Conservation (phyloP, 306 rosid species). For the Citrullus mucosospermus region DNA sequence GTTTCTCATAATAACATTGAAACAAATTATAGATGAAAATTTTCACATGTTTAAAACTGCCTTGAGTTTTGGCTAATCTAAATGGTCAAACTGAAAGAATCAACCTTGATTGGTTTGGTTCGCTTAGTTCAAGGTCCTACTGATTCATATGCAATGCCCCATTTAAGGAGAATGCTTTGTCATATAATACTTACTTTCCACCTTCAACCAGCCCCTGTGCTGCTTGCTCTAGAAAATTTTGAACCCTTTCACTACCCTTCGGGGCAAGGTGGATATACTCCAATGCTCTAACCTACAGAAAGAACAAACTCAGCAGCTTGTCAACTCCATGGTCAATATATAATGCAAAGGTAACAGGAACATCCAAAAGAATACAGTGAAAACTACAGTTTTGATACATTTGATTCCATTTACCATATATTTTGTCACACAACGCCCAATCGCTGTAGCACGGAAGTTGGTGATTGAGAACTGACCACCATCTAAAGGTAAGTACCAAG, state of each 20-base stretch:
- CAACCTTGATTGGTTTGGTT: background rate
- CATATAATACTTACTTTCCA: constrained; percentile 65
- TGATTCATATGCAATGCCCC: background rate
- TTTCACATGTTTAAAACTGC: background rate
- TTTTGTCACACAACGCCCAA: constrained; percentile 65
- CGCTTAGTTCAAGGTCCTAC: background rate
- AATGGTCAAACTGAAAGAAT: background rate
- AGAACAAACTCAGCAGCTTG: background rate
- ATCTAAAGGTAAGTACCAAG: constrained; percentile 95
- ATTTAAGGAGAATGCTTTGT: background rate
- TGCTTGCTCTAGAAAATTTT: constrained; percentile 77
- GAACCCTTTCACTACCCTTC: constrained; percentile 83
- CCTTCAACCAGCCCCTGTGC: constrained; percentile 89
- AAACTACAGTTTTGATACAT: background rate
- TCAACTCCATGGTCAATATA: background rate
- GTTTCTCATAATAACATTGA: background rate
- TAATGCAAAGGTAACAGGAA: background rate
- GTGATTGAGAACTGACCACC: constrained; percentile 63
- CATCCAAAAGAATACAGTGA: background rate
- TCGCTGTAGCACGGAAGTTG: constrained; percentile 74
- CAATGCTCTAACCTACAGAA: constrained; percentile 52
- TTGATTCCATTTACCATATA: constrained; percentile 42
- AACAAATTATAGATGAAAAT: background rate
- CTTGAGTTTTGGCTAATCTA: background rate
- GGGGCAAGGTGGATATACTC: constrained; percentile 77